These are phyloP conservation scores for Paraconiothyrium brasiliense DNA, from an alignment of 2,329 filamentous ascomycete genomes.

Conservation along the genomic window DNA sequence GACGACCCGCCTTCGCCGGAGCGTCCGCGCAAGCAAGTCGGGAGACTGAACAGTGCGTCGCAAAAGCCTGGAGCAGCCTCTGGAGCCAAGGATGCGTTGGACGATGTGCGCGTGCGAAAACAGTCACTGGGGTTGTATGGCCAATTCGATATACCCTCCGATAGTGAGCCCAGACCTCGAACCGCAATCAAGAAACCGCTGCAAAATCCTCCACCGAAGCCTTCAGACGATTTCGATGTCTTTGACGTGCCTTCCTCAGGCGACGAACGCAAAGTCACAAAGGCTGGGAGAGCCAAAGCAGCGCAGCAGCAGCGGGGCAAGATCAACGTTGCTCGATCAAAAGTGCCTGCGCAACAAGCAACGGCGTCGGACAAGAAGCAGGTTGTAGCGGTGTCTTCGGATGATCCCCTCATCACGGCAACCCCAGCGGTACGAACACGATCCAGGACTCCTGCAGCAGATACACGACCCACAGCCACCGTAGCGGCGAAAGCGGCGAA, in stretches of 20 bases:
- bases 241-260: conserved; percentile 23
- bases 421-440: not conserved
- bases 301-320: conserved; percentile 4
- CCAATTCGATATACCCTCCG: conserved; percentile 56
- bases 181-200: not conserved
- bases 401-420: not conserved
- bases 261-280: conserved; percentile 9
- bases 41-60: conserved; percentile 17
- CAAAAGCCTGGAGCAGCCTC: conserved; percentile 20
- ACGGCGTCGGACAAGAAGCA: not conserved
- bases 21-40: conserved; percentile 37
- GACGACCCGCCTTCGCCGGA: conserved; percentile 47
- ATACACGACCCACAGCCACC: not conserved
- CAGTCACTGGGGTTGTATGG: conserved; percentile 25
- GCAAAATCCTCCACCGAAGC: conserved; percentile 6
- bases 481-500: conserved; percentile 7
- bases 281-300: not conserved
- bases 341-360: not conserved
- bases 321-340: not conserved
- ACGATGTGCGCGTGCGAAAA: conserved; percentile 18
- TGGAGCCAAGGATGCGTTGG: conserved; percentile 15
- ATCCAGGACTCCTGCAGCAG: conserved; percentile 10
- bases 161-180: conserved; percentile 34
- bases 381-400: not conserved
- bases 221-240: conserved; percentile 6